Percentiles rank a stretch among this genome's conserved stretches.
These are phyloP conservation scores for Selaginella moellendorffii DNA, from an alignment of 75 land plant genomes.

Conservation along the genomic window DNA sequence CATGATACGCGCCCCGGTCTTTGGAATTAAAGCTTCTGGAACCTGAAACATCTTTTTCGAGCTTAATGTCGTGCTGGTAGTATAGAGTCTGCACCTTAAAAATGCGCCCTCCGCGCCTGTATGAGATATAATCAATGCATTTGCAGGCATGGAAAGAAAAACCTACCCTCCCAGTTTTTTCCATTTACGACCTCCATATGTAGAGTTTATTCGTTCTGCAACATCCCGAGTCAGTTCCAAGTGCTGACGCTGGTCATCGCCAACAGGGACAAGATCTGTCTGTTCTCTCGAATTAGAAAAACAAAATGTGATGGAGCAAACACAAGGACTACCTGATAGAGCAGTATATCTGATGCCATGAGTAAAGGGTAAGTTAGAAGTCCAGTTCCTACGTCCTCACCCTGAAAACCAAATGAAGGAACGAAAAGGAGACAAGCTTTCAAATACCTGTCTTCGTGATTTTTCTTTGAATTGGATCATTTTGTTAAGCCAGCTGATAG, in stretches of 20 bases:
- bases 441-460: slow-evolving; percentile 61
- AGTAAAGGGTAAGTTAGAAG: slow-evolving; percentile 91
- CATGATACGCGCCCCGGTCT: slow-evolving; percentile 87
- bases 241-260: slow-evolving; percentile 96
- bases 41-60: too few relatives aligned
- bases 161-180: slow-evolving; percentile 93
- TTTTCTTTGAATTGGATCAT: slow-evolving; percentile 98
- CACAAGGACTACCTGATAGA: slow-evolving; percentile 47
- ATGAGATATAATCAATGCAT: too few relatives aligned
- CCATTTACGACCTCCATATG: slow-evolving; percentile 93
- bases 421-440: not conserved
- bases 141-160: too few relatives aligned
- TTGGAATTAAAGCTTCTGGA: slow-evolving; percentile 94
- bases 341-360: slow-evolving; percentile 96
- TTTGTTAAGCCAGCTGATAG: slow-evolving; percentile 79
- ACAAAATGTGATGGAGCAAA: not conserved
- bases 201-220: slow-evolving; percentile 69
- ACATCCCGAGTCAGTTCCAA: slow-evolving; percentile 86
- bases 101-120: not conserved
- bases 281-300: slow-evolving; percentile 19
- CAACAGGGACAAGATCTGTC: slow-evolving; percentile 96
- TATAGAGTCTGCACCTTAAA: not conserved
- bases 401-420: slow-evolving; percentile 39
- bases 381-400: slow-evolving; percentile 85
- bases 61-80: too few relatives aligned